Base-by-base conservation (phyloP, 140 eudicot genomes). In the Anethum foeniculum region DNA sequence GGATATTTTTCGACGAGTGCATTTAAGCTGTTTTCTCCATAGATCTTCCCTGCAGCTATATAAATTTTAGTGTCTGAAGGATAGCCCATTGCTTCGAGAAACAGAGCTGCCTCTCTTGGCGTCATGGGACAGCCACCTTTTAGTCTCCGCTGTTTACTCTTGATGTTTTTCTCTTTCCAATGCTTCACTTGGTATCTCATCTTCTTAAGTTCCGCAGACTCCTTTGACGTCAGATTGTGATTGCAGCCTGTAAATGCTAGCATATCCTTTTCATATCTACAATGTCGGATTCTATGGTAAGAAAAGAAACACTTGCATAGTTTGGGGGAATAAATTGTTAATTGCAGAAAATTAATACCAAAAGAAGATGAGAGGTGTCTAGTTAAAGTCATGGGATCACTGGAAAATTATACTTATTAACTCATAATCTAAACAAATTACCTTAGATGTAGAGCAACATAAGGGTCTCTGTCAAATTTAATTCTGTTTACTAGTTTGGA, bases 211-310 rank as follows among this genome's bases (percentile, higher is more conserved):
- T 91, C 96, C 71, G 80, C 85, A 0, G 93, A 83, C 79, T 93
- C 96, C 72, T 77, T 51, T 43, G 77, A 77, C 10, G 92, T 90
- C 39, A 93, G 90, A 32, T 86, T 89, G 65, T 91, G 96, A 62
- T 84, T 91, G 87, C 98, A 93, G 25, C 97, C 98, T 1, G 97
- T 93, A 86, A 91, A 91, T 9, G 98, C 98, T n/a, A 93, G 86
- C 90, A 93, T 91, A 82, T 93, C 98, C 80, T 91, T 93, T 77
- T 93, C 98, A 34, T 84, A 93, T 81, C 98, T 91, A 77, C 79
- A 60, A 7, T 67, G 41, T 67, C 0, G 36, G 10, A 28, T 67
- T 67, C 23, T 30, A 14, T 27, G n/a, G 28, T 44, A 23, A 67
- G 62, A 14, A 36, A 49, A 47, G 44, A 48, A 72, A 44, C 11